Conservation (phyloP, 2,329 filamentous ascomycete genomes). For the Proliferodiscus dingleyae region DNA sequence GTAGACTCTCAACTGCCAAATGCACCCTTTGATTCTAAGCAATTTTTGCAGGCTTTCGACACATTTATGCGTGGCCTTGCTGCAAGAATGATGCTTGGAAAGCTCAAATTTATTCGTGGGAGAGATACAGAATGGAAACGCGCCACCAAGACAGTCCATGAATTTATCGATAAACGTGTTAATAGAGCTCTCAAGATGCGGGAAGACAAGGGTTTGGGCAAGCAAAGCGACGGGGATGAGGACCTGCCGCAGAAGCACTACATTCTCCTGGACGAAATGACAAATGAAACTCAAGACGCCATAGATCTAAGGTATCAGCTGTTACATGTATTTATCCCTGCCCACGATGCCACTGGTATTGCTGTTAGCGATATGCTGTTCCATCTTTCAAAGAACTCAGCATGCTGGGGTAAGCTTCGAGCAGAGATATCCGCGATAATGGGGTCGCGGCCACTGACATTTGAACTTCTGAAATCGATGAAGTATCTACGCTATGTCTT, state of each 20-base stretch:
- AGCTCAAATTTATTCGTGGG: neutral
- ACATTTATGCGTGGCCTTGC: neutral
- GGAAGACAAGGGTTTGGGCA: neutral
- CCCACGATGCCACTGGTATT: neutral
- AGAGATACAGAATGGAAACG: neutral
- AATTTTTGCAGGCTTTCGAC: neutral
- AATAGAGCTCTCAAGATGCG: neutral
- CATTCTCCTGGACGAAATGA: neutral
- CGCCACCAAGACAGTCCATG: neutral
- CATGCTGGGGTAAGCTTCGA: neutral
- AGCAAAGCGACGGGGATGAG: neutral
- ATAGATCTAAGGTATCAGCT: neutral
- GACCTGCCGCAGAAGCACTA: too few relatives aligned
- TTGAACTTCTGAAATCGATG: neutral
- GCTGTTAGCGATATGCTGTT: neutral
- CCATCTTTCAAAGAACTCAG: neutral
- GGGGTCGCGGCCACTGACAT: neutral
- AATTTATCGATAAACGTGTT: constrained; percentile 15
- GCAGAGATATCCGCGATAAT: neutral
- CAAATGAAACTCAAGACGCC: neutral
- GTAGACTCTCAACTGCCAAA: neutral
- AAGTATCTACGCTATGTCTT: neutral
- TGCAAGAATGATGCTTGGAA: neutral
- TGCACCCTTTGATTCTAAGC: neutral
- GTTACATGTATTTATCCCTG: neutral